Evolutionary conservation across 2,329 filamentous ascomycete species (phyloP).

Genomic region (Lachnellula cervina): DNA sequence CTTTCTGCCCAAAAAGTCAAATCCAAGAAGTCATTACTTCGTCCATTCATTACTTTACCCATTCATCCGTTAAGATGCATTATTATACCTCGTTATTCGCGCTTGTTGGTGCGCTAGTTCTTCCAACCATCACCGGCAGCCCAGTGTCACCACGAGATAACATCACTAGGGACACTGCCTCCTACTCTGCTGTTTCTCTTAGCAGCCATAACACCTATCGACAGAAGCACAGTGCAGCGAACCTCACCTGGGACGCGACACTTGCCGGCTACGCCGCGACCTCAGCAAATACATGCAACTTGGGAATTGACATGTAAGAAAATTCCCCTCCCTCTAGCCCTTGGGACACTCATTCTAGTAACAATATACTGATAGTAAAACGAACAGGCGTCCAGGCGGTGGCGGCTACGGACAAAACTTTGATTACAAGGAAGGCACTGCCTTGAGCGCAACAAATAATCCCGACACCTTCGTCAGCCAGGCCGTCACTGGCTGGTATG

Average conservation of each 20-base stretch:
- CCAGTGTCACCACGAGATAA: background rate
- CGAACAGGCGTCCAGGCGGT: slow-evolving; percentile 45
- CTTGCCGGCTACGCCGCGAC: slow-evolving; percentile 58
- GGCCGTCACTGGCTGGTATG: slow-evolving; percentile 81
- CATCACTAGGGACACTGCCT: background rate
- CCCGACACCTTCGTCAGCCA: slow-evolving; percentile 50
- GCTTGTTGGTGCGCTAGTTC: background rate
- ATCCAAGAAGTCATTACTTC: no score
- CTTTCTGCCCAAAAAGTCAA: no score
- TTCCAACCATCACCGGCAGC: background rate
- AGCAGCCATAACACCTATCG: slow-evolving; percentile 82
- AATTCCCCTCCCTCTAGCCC: background rate
- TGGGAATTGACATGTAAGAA: slow-evolving; percentile 71
- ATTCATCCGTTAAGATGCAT: background rate
- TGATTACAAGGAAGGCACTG: slow-evolving; percentile 53
- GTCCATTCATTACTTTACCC: no score
- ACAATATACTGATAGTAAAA: background rate
- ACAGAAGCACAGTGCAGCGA: slow-evolving; percentile 66
- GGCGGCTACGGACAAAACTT: slow-evolving; percentile 87
- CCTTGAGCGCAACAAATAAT: slow-evolving; percentile 40
- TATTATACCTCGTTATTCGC: background rate
- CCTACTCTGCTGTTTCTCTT: background rate
- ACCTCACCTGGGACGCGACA: slow-evolving; percentile 58
- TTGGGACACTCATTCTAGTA: slow-evolving; percentile 6
- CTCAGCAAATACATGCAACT: slow-evolving; percentile 62